phyloP scores from a whole-genome alignment of 169 alveolate species.

The Babesia bovis region DNA sequence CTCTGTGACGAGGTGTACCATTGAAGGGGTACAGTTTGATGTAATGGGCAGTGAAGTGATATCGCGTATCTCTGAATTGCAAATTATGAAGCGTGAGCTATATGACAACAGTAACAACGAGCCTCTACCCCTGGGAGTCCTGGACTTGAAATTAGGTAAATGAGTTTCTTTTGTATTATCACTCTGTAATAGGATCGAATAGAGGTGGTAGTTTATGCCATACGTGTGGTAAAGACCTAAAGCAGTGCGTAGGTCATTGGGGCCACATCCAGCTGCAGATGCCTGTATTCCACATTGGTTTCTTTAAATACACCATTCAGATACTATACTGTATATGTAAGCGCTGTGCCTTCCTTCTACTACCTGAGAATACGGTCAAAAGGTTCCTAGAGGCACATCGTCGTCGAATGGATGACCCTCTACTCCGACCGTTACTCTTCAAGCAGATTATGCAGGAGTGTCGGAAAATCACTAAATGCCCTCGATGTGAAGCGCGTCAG shows the following conservation, averaged over 20 bases:
- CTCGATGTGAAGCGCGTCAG: conserved; percentile 82
- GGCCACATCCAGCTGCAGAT: conserved; percentile 92
- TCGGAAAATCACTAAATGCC: conserved; percentile 79
- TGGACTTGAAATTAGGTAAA: conserved; percentile 73
- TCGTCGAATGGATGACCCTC: conserved; percentile 70
- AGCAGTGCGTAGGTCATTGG: conserved; percentile 97
- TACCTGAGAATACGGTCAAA: conserved; percentile 81
- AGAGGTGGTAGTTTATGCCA: conserved; percentile 80
- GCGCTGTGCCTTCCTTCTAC: conserved; percentile 86
- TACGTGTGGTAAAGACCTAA: conserved; percentile 86
- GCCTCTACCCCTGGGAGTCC: conserved; percentile 81
- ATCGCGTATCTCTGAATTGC: conserved; percentile 76
- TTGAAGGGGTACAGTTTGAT: conserved; percentile 80
- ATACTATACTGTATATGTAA: conserved; percentile 91
- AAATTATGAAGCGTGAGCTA: conserved; percentile 75
- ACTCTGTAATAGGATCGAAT: conserved; percentile 60
- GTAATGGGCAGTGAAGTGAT: conserved; percentile 79
- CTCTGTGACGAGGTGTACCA: conserved; percentile 46
- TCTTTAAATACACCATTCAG: conserved; percentile 89
- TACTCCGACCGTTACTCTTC: conserved; percentile 75
- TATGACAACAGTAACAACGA: conserved; percentile 72
- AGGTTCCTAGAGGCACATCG: conserved; percentile 67
- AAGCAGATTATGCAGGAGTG: conserved; percentile 81
- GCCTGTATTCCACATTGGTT: conserved; percentile 99
- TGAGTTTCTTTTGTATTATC: neutral